Base-by-base conservation (phyloP, 179 eudicot genomes). In the Beta lomatogona region DNA sequence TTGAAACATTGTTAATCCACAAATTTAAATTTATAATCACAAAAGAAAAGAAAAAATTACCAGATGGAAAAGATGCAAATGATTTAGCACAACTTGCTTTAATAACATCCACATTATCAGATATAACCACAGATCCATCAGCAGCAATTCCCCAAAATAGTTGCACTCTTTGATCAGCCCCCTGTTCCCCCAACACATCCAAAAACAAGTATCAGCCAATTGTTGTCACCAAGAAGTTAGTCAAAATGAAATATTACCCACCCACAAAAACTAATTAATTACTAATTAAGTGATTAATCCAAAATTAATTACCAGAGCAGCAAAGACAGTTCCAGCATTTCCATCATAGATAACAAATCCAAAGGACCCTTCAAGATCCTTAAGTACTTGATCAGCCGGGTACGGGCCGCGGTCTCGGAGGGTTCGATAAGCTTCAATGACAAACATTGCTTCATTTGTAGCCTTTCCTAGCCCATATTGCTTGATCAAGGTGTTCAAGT, bases 401-500 rank as follows among this genome's bases (percentile, higher is more conserved):
- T 92, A 90, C 9, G 98, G 98, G 36, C 98, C 92, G 1, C 98
- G 88, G 86, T 94, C 98, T 6, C 98, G 88, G 73, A 94, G 98
- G 75, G 98, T 94, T 77, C 91, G 86, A 77, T 94, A 94, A 60
- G 98, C 98, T 76, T 94, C 93, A 12, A 91, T 88, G 5, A 88
- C 91, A 79, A 87, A 86, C 91, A 90, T 90, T 77, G 98, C 94
- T 86, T 94, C 98, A 75, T 92, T 92, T 69, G 88, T 89, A 65
- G 77, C 79, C 86, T 92, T 94, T 22, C 91, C 84, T 5, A 94
- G 86, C 3, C 95, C 98, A 83, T 94, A 94, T 73, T 94, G 97
- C 84, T 85, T 92, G 77, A 88, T 91, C 15, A 94, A 90, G 66
- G 83, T 50, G 83, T 85, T 87, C 72, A 92, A 81, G 85, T 94